Evolutionary conservation across 2,329 filamentous ascomycete species (phyloP).

Genomic region (Cordyceps militaris): DNA sequence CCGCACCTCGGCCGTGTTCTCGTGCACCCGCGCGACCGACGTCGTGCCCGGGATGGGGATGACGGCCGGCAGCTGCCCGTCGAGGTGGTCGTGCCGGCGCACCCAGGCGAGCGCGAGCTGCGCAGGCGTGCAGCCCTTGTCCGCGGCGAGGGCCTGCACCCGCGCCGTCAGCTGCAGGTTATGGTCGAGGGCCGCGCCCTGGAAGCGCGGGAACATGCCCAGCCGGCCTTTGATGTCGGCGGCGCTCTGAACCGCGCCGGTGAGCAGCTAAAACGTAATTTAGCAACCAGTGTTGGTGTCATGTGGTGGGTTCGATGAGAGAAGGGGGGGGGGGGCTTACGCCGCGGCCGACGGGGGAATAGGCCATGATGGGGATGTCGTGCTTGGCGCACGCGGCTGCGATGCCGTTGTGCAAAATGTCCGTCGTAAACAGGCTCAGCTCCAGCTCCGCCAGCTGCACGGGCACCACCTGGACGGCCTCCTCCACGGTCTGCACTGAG

Average conservation of each 20-base stretch:
- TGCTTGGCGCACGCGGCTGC: constrained; percentile 52
- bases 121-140: constrained; percentile 52
- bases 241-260: constrained; percentile 21
- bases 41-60: constrained; percentile 63
- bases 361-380: constrained; percentile 63
- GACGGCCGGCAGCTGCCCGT: constrained; percentile 49
- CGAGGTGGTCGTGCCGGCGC: constrained; percentile 38
- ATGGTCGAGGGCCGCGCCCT: constrained; percentile 52
- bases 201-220: constrained; percentile 49
- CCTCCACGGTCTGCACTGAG: constrained; percentile 40
- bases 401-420: constrained; percentile 44
- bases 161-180: constrained; percentile 57
- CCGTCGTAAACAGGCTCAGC: constrained; percentile 42
- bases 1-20: constrained; percentile 48
- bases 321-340: constrained; percentile 23
- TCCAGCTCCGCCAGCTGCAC: constrained; percentile 48
- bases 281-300: not conserved
- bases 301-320: not conserved
- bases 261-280: constrained; percentile 25
- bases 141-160: constrained; percentile 49
- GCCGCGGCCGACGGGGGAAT: constrained; percentile 61
- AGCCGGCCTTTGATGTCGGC: constrained; percentile 21
- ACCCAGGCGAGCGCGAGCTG: constrained; percentile 66
- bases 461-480: constrained; percentile 37
- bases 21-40: constrained; percentile 46